Evolutionary conservation across 768 basidiomycete genomes (phyloP), one percentile per base, ranked within the genome.

Genomic region (Boletus rex-veris): DNA sequence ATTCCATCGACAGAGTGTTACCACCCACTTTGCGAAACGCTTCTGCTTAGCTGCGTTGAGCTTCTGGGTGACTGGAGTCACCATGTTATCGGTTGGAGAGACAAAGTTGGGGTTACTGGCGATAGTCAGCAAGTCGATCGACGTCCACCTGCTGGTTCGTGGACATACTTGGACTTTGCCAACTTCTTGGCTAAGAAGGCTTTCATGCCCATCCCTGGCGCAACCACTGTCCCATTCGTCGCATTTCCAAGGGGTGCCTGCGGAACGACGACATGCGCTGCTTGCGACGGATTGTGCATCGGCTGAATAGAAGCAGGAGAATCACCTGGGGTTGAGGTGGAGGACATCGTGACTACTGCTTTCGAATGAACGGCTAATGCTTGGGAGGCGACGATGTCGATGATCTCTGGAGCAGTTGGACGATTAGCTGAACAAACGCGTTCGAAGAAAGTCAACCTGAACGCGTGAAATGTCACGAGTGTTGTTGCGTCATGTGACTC

Each of bases 61-160:
- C 72, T 98, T 98, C 73, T 94, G 88, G 7, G 94, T 90, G 68
- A 84, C 85, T 4, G 96, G 96, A 3, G 93, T 96, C 79, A 98
- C 84, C 72, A 98, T 78, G 67, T 89, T 91, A 71, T 99, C 96
- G 9, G 96, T 97, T 3, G 96, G 96, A 16, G 96, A 98, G 64
- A 95, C 77, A 66, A 83, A 92, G 33, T 83, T 83, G 19, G 91
- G 88, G 70, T 97, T 97, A 69, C 92, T 93, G 67, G 30, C 15
- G 15, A 55, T 16, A 36, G 48, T 61, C 62, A 57, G 52, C 35
- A 46, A 33, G 35, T 49, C 3, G 28, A 39, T 39, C 26, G 30
- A 35, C 5, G 21, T 42, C 9, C 40, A 37, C 18, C 16, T 14
- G 28, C 31, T 46, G 33, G 28, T 31, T 30, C 31, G 35, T 39